These are phyloP conservation scores for Claviceps monticola DNA, from an alignment of 2,329 filamentous ascomycete genomes.

Conservation along the genomic window DNA sequence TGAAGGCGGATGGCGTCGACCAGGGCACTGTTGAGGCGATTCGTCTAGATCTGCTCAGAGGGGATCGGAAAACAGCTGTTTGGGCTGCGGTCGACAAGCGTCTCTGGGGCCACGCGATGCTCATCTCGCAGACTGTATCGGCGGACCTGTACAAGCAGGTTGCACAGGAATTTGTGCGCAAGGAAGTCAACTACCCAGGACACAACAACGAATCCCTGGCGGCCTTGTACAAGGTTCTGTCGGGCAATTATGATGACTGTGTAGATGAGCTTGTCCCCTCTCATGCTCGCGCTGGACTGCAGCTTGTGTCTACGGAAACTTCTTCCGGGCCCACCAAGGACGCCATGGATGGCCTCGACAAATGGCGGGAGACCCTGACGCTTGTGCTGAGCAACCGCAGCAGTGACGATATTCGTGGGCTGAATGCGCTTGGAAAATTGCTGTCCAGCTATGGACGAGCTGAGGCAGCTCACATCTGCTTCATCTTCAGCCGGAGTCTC, in stretches of 20 bases:
- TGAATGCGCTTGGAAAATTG: conserved; percentile 69
- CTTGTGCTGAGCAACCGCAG: conserved; percentile 83
- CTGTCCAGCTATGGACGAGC: conserved; percentile 73
- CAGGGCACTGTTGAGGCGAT: conserved; percentile 56
- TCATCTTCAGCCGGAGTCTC: conserved; percentile 63
- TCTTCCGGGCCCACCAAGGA: conserved; percentile 50
- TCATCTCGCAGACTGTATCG: conserved; percentile 68
- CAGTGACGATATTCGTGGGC: conserved; percentile 58
- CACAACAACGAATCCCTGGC: conserved; percentile 77
- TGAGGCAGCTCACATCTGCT: conserved; percentile 90
- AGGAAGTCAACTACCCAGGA: conserved; percentile 75
- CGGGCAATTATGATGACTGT: conserved; percentile 86
- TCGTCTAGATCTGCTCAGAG: conserved; percentile 57
- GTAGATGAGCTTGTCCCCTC: conserved; percentile 90
- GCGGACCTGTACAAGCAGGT: conserved; percentile 84
- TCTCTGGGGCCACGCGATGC: conserved; percentile 90
- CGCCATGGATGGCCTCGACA: conserved; percentile 71
- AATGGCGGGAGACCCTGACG: conserved; percentile 83
- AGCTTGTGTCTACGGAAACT: conserved; percentile 69
- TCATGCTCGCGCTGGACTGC: conserved; percentile 81
- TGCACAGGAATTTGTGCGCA: conserved; percentile 85
- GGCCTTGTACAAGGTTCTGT: conserved; percentile 84
- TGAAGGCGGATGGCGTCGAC: conserved; percentile 55
- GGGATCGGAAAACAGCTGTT: conserved; percentile 79
- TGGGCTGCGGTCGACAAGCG: conserved; percentile 89